Conservation (phyloP, 2,329 filamentous ascomycete species). For the Westerdykella ornata region DNA sequence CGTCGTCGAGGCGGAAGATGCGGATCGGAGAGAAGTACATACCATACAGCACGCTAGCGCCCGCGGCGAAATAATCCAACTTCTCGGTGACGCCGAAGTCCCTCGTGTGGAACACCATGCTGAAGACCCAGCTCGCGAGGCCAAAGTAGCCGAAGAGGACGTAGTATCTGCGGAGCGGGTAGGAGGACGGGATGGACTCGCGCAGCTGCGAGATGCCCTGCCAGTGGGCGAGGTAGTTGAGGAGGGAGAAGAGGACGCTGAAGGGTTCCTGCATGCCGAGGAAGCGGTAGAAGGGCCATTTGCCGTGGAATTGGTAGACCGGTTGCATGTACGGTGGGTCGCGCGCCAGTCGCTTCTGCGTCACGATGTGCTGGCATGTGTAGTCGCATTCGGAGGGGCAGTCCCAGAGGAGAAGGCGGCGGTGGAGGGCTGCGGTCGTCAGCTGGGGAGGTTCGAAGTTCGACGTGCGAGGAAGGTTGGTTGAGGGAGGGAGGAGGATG, state of each 20-base stretch:
- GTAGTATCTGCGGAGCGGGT: slow-evolving; percentile 76
- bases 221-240: slow-evolving; percentile 84
- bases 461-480: slow-evolving; percentile 1
- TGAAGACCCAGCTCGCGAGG: slow-evolving; percentile 77
- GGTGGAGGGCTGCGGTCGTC: slow-evolving; percentile 60
- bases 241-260: slow-evolving; percentile 83
- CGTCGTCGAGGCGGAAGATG: slow-evolving; percentile 71
- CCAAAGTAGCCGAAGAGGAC: slow-evolving; percentile 72
- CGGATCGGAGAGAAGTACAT: slow-evolving; percentile 78
- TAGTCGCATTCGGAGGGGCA: slow-evolving; percentile 96
- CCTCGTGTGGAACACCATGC: slow-evolving; percentile 84
- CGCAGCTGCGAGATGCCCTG: slow-evolving; percentile 66
- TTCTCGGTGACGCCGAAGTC: slow-evolving; percentile 85
- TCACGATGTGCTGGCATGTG: slow-evolving; percentile 91
- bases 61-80: slow-evolving; percentile 92
- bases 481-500: slow-evolving; percentile 4
- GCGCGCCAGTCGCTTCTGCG: slow-evolving; percentile 59
- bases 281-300: slow-evolving; percentile 93
- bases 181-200: slow-evolving; percentile 61
- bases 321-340: slow-evolving; percentile 58
- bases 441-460: slow-evolving; percentile 1
- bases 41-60: slow-evolving; percentile 82
- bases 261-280: slow-evolving; percentile 92
- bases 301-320: slow-evolving; percentile 91
- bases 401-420: slow-evolving; percentile 82